These are phyloP conservation scores for Odontarrhena argentea DNA, from an alignment of 345 rosid species.

Conservation along the genomic window DNA sequence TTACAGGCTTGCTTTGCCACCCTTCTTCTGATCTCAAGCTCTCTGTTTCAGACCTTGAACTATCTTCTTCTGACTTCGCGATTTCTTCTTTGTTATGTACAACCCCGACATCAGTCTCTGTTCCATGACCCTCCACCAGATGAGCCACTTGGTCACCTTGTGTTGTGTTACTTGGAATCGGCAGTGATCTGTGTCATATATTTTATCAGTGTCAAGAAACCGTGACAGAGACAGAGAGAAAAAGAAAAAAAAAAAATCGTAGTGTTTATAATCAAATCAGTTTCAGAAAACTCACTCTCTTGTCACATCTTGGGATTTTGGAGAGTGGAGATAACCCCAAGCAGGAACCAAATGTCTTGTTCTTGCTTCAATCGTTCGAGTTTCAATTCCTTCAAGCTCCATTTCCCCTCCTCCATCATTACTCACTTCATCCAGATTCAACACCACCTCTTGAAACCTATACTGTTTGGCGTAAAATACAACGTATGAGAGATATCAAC, in stretches of 20 bases:
- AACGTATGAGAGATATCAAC: constrained; percentile 25
- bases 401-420: constrained; percentile 58
- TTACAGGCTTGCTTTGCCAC: constrained; percentile 57
- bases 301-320: constrained; percentile 43
- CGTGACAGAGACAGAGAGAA: constrained; percentile 9
- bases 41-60: constrained; percentile 13
- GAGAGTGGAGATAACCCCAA: constrained; percentile 53
- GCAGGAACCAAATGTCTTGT: constrained; percentile 70
- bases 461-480: constrained; percentile 51
- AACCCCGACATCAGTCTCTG: constrained; percentile 17
- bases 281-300: constrained; percentile 47
- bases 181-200: constrained; percentile 26
- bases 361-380: constrained; percentile 64
- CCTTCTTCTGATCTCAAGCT: constrained; percentile 25
- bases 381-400: constrained; percentile 66
- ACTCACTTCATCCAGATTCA: constrained; percentile 46
- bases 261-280: neutral
- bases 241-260: neutral
- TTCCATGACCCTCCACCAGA: constrained; percentile 22
- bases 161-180: constrained; percentile 12
- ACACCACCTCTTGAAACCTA: constrained; percentile 57
- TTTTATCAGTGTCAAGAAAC: constrained; percentile 13
- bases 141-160: constrained; percentile 19
- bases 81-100: constrained; percentile 34
- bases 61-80: constrained; percentile 5